Evolutionary conservation across 768 basidiomycete genomes (phyloP), one percentile per base, ranked within the genome.

Genomic region (Suillus alpinus): DNA sequence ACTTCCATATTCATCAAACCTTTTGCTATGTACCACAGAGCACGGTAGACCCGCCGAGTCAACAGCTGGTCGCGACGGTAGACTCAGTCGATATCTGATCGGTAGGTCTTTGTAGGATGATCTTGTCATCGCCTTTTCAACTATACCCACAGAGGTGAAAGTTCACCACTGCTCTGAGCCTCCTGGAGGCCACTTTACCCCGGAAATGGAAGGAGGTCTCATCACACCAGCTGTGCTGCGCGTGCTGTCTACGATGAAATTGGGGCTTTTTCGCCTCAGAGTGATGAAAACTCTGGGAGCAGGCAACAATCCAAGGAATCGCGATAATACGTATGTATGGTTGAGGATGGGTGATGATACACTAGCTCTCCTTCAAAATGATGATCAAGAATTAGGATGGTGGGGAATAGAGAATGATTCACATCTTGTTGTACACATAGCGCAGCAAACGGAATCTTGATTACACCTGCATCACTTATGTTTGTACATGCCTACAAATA

Each of bases 171-270:
- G 66, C 56, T 12, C 46, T 47, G 58, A 53, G n/a, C 58, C 52
- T 20, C 75, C 70, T 9, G 20, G 23, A 36, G 47, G 64, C 32
- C 61, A 72, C 67, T 71, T 40, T 60, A 58, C 47, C 58, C n/a
- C 56, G 59, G 40, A 37, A 67, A 60, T 53, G 62, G 57, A 62
- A 66, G 31, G 32, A 62, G 10, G 60, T 10, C 3, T 67, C 20
- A 60, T 68, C 20, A 65, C 72, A 47, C 64, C 66, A 52, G 59
- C 68, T 41, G 62, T 68, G 20, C 63, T 92, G 18, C 84, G 81
- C 37, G 83, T 87, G 0, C 77, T 94, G 16, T 86, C 87, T 47
- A 85, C 81, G 3, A 91, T 92, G 88, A 76, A 84, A 16, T 68
- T 93, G 26, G 82, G 81, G 43, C 72, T 78, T n/a, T 77, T 94